Percentiles rank a stretch among this genome's conserved stretches.
Conservation (phyloP, 441 rosid genomes). For the Mallotus repandus region DNA sequence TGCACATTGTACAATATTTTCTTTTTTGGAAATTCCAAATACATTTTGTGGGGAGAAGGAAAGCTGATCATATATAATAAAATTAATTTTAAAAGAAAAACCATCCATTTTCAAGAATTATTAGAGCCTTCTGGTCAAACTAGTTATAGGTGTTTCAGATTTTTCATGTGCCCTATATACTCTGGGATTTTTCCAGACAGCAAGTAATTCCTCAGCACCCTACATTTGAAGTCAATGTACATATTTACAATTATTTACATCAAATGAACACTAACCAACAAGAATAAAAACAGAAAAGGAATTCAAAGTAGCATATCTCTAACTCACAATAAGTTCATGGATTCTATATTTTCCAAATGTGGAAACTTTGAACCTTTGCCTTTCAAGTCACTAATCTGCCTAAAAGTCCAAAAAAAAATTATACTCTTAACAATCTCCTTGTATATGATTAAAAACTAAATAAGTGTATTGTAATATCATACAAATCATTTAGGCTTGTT, state of each 20-base stretch:
- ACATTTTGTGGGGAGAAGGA: too few relatives aligned
- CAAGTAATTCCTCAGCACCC: conserved; percentile 67
- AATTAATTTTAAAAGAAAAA: neutral
- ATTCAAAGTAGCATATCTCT: conserved; percentile 3
- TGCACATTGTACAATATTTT: too few relatives aligned
- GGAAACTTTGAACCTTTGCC: conserved; percentile 63
- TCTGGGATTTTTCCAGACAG: conserved; percentile 61
- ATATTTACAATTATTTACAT: neutral
- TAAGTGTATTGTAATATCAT: conserved; percentile 29
- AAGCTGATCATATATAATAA: too few relatives aligned
- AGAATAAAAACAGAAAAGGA: neutral
- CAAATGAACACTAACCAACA: neutral
- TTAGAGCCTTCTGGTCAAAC: neutral
- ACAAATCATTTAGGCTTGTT: conserved; percentile 73
- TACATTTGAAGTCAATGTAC: conserved; percentile 29
- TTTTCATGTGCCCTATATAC: conserved; percentile 53
- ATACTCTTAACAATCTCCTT: conserved; percentile 7
- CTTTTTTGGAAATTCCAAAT: too few relatives aligned
- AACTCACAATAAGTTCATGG: conserved; percentile 79
- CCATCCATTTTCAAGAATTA: neutral
- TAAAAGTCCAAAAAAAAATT: conserved; percentile 29
- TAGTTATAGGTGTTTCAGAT: conserved; percentile 75
- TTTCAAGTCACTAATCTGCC: conserved; percentile 82
- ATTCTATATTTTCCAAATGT: conserved; percentile 39
- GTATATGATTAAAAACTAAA: neutral